These are phyloP conservation scores for Carnegiea gigantea DNA, from an alignment of 179 eudicot genomes.

Conservation along the genomic window DNA sequence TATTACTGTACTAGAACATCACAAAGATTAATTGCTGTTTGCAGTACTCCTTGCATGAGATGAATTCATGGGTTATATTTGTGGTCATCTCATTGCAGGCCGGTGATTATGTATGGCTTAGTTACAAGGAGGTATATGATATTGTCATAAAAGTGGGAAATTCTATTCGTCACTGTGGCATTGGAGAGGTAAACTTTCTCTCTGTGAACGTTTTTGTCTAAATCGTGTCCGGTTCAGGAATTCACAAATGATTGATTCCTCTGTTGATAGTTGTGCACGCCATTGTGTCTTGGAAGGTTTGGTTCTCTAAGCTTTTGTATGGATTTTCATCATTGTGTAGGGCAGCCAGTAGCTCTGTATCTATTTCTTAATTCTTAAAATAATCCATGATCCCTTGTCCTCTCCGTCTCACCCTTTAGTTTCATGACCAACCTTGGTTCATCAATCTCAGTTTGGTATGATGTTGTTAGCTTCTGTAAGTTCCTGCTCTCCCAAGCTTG, in stretches of 20 bases:
- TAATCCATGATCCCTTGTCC: not conserved
- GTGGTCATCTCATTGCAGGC: constrained; percentile 48
- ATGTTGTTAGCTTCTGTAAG: not conserved
- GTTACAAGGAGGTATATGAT: constrained; percentile 86
- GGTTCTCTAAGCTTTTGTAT: not conserved
- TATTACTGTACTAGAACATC: not conserved
- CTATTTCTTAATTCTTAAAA: not conserved
- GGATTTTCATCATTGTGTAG: not conserved
- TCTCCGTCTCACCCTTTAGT: not conserved
- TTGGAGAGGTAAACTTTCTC: constrained; percentile 54
- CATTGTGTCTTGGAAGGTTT: not conserved
- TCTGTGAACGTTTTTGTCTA: constrained; percentile 3
- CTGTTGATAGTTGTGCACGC: not conserved
- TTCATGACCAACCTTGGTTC: not conserved
- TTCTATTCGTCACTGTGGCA: constrained; percentile 74
- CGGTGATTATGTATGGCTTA: constrained; percentile 74
- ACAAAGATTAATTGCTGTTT: not conserved
- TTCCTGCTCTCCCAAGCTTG: not conserved
- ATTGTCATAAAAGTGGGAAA: constrained; percentile 62
- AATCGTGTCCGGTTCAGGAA: not conserved
- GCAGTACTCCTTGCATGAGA: not conserved
- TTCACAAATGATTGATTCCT: not conserved
- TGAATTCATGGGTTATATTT: not conserved
- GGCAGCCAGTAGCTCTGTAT: not conserved
- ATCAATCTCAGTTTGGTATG: not conserved